Conservation (phyloP, 2,329 filamentous ascomycete species). For the Hypomyces perniciosus region DNA sequence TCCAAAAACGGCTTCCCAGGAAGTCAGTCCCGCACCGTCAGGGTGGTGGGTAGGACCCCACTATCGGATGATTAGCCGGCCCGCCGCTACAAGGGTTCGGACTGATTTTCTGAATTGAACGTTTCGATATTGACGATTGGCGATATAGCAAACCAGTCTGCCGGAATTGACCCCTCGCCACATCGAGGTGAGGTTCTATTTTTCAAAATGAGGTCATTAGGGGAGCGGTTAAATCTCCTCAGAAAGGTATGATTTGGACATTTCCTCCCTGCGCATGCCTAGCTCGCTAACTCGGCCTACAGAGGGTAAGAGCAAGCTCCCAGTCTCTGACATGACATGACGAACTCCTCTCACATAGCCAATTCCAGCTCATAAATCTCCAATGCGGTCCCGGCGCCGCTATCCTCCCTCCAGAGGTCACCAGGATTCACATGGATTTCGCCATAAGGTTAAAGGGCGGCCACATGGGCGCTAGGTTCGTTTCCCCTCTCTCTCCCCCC, state of each 20-base stretch:
- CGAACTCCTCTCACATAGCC: slow-evolving; percentile 21
- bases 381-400: slow-evolving; percentile 79
- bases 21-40: slow-evolving; percentile 1
- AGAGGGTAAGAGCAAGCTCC: slow-evolving; percentile 37
- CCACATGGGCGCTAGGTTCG: slow-evolving; percentile 67
- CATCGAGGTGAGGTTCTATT: slow-evolving; percentile 7
- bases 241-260: slow-evolving; percentile 51
- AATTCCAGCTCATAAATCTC: slow-evolving; percentile 61
- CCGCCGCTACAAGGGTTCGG: slow-evolving; percentile 17
- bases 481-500: slow-evolving; percentile 13
- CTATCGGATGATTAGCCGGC: slow-evolving; percentile 22
- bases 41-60: slow-evolving; percentile 6
- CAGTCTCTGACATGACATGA: slow-evolving; percentile 12
- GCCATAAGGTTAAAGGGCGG: slow-evolving; percentile 55
- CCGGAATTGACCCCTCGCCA: slow-evolving; percentile 7
- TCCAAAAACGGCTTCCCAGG: neutral
- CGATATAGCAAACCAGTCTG: slow-evolving; percentile 2
- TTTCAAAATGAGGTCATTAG: slow-evolving; percentile 39
- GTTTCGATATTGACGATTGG: neutral
- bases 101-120: slow-evolving; percentile 22
- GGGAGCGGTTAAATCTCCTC: slow-evolving; percentile 68
- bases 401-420: slow-evolving; percentile 68
- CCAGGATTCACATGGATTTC: slow-evolving; percentile 70
- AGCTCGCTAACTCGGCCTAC: slow-evolving; percentile 16
- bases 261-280: neutral